Base-by-base conservation (phyloP, 352 stramenopile species). In the Globisporangium acanthophoron region DNA sequence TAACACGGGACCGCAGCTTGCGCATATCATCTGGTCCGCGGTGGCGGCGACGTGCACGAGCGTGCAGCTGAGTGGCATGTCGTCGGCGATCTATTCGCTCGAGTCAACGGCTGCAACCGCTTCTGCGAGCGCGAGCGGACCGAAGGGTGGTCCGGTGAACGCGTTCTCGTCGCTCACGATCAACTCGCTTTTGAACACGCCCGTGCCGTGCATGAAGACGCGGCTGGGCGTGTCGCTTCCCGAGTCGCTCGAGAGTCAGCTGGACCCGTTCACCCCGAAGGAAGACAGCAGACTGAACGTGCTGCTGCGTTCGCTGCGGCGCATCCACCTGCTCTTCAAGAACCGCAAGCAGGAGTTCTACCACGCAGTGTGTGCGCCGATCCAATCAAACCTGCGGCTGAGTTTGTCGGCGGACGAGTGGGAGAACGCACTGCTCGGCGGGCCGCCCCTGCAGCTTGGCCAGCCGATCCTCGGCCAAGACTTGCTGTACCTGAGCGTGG, bases 261-360 rank as follows among this genome's bases (percentile, higher is more conserved):
- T 94, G 20, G 85, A 94, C 61, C 71, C 84, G 20, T 85, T 79
- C 47, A 81, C 80, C 3, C 76, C 85, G 0, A 88, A 88, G 44
- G 81, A 94, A 49, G 85, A 94, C 57, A 77, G 72, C 56, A 94
- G 92, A 46, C 53, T 92, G 20, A 90, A 90, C 56, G 70, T 78
- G 16, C 55, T 94, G 33, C 59, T 92, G 55, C 78, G 81, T 0
- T 75, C 81, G 8, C 67, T 94, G 11, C 70, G 71, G 5, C 77
- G 72, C 15, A 55, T 89, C 8, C 70, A 69, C 9, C 48, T 90
- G 65, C 67, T 91, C 11, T 89, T 91, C 55, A 68, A 71, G 37
- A 77, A 72, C 33, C 64, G 67, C 18, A 75, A 70, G 56, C 67
- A 68, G 16, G 70, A 73, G 5, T 89, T 89, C 41, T 84, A 79